Percentiles rank a stretch among this genome's conserved stretches.
These are phyloP conservation scores for Pleurotus sapidus DNA, from an alignment of 768 basidiomycete genomes.

Conservation along the genomic window DNA sequence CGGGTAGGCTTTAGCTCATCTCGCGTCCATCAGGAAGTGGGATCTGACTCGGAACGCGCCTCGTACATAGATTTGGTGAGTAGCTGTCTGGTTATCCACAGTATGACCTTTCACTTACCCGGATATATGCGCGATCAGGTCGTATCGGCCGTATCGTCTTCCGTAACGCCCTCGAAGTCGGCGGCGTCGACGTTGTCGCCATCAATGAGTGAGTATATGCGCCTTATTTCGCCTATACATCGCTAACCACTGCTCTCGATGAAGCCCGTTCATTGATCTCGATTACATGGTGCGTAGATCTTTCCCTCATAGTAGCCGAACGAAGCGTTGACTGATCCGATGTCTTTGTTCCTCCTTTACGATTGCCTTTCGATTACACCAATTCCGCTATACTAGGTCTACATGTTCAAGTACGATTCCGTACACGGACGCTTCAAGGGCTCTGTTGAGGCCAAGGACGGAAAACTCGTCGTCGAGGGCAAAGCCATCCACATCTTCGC, in stretches of 20 bases:
- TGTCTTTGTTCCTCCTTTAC: background rate
- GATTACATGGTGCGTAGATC: slow-evolving; percentile 80
- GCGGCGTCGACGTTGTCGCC: slow-evolving; percentile 83
- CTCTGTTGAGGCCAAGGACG: slow-evolving; percentile 74
- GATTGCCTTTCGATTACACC: background rate
- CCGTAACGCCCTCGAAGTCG: slow-evolving; percentile 79
- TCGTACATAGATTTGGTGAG: slow-evolving; percentile 69
- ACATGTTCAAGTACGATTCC: slow-evolving; percentile 98
- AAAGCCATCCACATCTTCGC: slow-evolving; percentile 74
- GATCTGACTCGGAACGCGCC: slow-evolving; percentile 1
- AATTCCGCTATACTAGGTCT: slow-evolving; percentile 51
- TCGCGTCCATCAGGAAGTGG: background rate
- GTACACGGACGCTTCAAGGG: slow-evolving; percentile 94
- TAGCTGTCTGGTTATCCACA: no score
- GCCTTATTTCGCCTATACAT: no score
- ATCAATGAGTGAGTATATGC: slow-evolving; percentile 78
- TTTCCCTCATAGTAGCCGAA: background rate
- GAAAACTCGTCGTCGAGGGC: slow-evolving; percentile 86
- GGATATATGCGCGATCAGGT: slow-evolving; percentile 45
- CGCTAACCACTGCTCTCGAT: slow-evolving; percentile 1
- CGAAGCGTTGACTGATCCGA: background rate
- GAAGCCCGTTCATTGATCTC: slow-evolving; percentile 94
- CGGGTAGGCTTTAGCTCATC: slow-evolving; percentile 56
- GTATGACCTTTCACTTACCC: no score
- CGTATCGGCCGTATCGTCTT: slow-evolving; percentile 99